These are phyloP conservation scores for Lipomyces japonicus DNA, from an alignment of 805 yeast species.

Conservation along the genomic window DNA sequence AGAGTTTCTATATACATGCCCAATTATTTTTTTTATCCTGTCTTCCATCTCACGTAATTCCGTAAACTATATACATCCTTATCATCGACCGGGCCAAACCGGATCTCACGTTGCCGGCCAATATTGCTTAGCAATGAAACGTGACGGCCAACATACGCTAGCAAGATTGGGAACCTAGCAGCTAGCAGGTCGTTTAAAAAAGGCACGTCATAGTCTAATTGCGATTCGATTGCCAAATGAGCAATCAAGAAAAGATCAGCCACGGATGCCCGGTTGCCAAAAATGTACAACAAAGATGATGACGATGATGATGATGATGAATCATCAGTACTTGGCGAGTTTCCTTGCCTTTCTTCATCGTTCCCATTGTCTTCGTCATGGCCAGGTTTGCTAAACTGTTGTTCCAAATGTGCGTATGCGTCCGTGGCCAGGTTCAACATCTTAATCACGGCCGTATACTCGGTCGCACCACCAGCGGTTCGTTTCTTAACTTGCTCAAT, in stretches of 20 bases:
- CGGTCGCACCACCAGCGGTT: constrained; percentile 14
- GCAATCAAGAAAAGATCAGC: constrained; percentile 27
- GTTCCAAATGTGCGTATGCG: constrained; percentile 1
- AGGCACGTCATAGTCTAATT: constrained; percentile 22
- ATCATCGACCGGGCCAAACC: not conserved
- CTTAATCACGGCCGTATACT: constrained; percentile 21
- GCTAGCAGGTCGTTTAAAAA: constrained; percentile 20
- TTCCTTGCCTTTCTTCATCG: constrained; percentile 1
- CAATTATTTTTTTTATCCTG: too few species aligned
- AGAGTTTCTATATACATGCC: too few species aligned
- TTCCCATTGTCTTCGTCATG: constrained; percentile 5
- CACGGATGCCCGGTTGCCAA: constrained; percentile 12
- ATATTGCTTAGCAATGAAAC: not conserved
- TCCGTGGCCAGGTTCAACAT: constrained; percentile 24
- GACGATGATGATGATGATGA: too few species aligned
- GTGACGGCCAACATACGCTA: constrained; percentile 8
- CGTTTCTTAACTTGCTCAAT: constrained; percentile 12
- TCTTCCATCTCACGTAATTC: not conserved
- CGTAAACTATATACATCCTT: not conserved
- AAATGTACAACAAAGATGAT: not conserved
- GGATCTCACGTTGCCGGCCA: not conserved
- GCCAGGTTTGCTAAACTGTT: not conserved
- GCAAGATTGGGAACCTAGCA: constrained; percentile 10
- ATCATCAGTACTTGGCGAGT: too few species aligned
- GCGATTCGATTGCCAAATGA: constrained; percentile 23